Base-by-base conservation (phyloP, 768 basidiomycete species). In the Lyophyllum shimeji region DNA sequence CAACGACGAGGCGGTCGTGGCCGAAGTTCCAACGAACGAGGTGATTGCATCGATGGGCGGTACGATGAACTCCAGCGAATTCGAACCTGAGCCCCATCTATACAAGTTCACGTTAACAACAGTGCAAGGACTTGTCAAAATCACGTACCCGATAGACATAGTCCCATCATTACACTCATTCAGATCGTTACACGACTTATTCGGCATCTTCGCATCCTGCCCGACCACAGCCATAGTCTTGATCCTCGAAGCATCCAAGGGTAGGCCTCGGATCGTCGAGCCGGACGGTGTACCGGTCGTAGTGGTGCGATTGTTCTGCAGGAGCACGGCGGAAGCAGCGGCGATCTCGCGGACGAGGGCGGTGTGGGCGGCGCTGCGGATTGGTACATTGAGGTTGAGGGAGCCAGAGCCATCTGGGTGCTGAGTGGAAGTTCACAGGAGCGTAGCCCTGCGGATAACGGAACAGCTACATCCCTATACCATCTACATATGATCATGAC, bases 341-440 rank as follows among this genome's bases (percentile, higher is more conserved):
- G 82, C 89, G 27, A 92, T 85, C 58, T 88, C 81, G 23, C 77
- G 76, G 17, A 79, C 82, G 17, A 89, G 69, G 2, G 79, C 74
- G 0, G 77, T 81, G 60, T 82, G 81, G 0, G 63, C 73, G 12
- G 63, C 71, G 1, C 71, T 75, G 25, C 79, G 73, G 3, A 80
- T 78, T 18, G 74, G 72, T 3, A 81, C 73, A 23, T 69, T 63
- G 13, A 76, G 69, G 64, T 81, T 82, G 29, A 67, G 67, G 11
- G 74, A 33, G 1, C 78, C 79, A 11, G 77, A 74, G 4, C 79
- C 78, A 48, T 81, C 78, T 3, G 73, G 69, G 27, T 74, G 66
- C 59, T 78, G 79, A 65, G 52, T 82, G 76, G 47, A 77, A 81
- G 65, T 76, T 82, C 13, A 74, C 70, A 2, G 70, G 58, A 3